Evolutionary conservation across 2,329 filamentous ascomycete species (phyloP).

Genomic region (Gnomoniopsis sp.): DNA sequence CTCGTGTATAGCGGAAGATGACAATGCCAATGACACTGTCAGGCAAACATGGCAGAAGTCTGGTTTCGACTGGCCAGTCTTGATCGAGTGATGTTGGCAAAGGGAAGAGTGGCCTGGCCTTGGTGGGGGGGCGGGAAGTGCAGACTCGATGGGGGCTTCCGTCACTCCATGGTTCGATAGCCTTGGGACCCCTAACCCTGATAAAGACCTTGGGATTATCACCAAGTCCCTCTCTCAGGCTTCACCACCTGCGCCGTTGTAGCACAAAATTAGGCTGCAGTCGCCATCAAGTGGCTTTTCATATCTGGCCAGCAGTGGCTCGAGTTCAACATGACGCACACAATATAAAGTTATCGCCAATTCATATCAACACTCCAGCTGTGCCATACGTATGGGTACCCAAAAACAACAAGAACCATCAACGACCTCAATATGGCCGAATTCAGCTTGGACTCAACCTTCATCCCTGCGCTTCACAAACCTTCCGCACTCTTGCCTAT

Average conservation of each 20-base stretch:
- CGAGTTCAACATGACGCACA: too few relatives aligned
- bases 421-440: slow-evolving; percentile 44
- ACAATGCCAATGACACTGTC: slow-evolving; percentile 2
- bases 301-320: too few relatives aligned
- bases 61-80: slow-evolving; percentile 2
- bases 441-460: slow-evolving; percentile 52
- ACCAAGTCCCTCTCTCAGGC: too few relatives aligned
- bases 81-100: slow-evolving; percentile 5
- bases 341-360: too few relatives aligned
- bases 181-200: slow-evolving; percentile 6
- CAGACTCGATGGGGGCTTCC: slow-evolving; percentile 13
- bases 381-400: too few relatives aligned
- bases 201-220: too few relatives aligned
- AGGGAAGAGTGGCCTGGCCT: neutral
- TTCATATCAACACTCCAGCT: neutral
- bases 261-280: too few relatives aligned
- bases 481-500: slow-evolving; percentile 83
- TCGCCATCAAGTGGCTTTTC: too few relatives aligned
- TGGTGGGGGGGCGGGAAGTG: slow-evolving; percentile 9
- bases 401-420: neutral
- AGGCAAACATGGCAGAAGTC: slow-evolving; percentile 14
- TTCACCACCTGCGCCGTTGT: too few relatives aligned
- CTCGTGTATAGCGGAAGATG: neutral
- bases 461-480: slow-evolving; percentile 83
- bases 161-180: too few relatives aligned